These are phyloP conservation scores for Drechslerella stenobrocha DNA, from an alignment of 2,329 filamentous ascomycete species.

Conservation along the genomic window DNA sequence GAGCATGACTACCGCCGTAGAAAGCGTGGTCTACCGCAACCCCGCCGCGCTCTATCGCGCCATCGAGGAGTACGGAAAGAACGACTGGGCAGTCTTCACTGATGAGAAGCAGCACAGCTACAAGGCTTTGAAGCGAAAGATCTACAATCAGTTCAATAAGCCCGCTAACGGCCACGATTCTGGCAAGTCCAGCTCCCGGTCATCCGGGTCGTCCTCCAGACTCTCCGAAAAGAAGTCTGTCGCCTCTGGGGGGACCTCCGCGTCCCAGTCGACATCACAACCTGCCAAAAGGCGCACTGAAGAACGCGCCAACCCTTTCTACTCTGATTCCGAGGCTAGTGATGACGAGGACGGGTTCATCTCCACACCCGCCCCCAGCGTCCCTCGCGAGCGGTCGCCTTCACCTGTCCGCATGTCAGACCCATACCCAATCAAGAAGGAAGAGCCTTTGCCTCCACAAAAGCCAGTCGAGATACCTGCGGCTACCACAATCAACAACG, in stretches of 20 bases:
- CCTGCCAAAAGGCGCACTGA: conserved; percentile 20
- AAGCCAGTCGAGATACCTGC: conserved; percentile 24
- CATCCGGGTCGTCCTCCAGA: conserved; percentile 31
- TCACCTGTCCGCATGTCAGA: conserved; percentile 27
- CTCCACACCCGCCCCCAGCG: conserved; percentile 12
- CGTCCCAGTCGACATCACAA: conserved; percentile 12
- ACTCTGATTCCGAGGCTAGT: conserved; percentile 32
- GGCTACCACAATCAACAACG: conserved; percentile 19
- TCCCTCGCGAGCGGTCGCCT: conserved; percentile 26
- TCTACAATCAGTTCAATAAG: conserved; percentile 48
- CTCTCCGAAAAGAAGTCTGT: conserved; percentile 30
- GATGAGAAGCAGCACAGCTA: conserved; percentile 53
- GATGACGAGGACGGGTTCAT: conserved; percentile 34
- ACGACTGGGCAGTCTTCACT: conserved; percentile 52
- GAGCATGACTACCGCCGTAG: conserved; percentile 50
- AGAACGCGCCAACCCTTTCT: conserved; percentile 34
- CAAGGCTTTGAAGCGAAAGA: conserved; percentile 48
- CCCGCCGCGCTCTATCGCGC: conserved; percentile 51
- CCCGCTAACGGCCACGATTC: conserved; percentile 31
- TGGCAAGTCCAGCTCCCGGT: conserved; percentile 41
- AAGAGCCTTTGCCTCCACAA: conserved; percentile 28
- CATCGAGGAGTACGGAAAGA: conserved; percentile 51
- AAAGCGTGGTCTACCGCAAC: conserved; percentile 51
- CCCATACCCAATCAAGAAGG: conserved; percentile 24
- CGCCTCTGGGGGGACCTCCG: conserved; percentile 13